Evolutionary conservation across 1,284 basidiomycete species (phyloP).

Genomic region (Fomes fomentarius): DNA sequence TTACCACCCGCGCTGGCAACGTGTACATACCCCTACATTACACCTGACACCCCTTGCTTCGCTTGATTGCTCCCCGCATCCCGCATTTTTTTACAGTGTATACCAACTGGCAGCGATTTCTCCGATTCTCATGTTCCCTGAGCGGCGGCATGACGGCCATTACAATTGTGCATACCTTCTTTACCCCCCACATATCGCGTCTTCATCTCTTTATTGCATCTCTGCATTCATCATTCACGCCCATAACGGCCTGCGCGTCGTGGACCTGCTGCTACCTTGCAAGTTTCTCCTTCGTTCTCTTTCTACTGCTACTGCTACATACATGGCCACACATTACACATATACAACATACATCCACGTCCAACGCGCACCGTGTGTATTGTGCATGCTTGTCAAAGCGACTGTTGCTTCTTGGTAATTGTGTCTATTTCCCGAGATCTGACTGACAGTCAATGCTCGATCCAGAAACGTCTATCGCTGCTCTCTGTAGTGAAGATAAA

Average conservation of each 20-base stretch:
- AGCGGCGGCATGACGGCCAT: constrained; percentile 8
- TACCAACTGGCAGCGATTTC: constrained; percentile 10
- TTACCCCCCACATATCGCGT: not conserved
- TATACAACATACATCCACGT: not conserved
- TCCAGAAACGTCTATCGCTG: too few relatives aligned
- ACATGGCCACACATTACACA: not conserved
- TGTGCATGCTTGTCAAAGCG: not conserved
- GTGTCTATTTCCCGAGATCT: too few relatives aligned
- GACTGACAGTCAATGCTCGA: too few relatives aligned
- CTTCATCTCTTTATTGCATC: constrained; percentile 11
- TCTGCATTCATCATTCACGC: constrained; percentile 6
- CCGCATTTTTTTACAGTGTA: not conserved
- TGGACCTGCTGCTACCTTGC: not conserved
- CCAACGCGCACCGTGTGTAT: not conserved
- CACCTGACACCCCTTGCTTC: constrained; percentile 1
- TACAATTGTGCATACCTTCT: constrained; percentile 19
- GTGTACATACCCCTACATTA: constrained; percentile 8
- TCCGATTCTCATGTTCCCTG: too few relatives aligned
- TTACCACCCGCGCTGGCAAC: not conserved
- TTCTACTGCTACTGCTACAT: not conserved
- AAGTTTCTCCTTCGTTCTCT: not conserved
- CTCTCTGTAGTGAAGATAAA: too few relatives aligned
- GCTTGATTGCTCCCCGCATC: not conserved
- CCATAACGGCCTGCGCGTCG: not conserved
- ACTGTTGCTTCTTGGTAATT: not conserved